Evolutionary conservation across 2,329 filamentous ascomycete species (phyloP).

Genomic region (Zasmidium angulare): DNA sequence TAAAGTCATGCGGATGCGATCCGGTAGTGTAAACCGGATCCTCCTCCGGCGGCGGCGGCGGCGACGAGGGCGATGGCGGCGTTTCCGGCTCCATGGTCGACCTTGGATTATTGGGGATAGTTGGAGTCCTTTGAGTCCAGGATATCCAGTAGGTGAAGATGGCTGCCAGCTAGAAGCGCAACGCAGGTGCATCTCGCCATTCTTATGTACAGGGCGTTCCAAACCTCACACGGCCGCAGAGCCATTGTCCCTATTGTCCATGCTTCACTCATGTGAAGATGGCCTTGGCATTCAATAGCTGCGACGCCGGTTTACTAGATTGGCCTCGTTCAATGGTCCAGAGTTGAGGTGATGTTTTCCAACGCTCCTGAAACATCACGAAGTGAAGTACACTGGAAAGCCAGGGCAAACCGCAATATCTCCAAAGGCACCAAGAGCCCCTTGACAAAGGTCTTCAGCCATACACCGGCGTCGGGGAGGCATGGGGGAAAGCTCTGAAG

Average conservation of each 20-base stretch:
- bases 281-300: neutral
- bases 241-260: neutral
- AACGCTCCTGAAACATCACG: too few species aligned
- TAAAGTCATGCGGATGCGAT: too few species aligned
- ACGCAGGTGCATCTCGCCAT: neutral
- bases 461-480: too few species aligned
- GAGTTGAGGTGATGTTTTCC: neutral
- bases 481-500: too few species aligned
- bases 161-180: neutral
- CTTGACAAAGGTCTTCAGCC: too few species aligned
- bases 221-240: neutral
- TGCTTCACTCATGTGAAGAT: neutral
- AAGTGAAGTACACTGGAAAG: too few species aligned
- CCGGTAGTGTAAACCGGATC: too few species aligned
- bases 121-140: neutral
- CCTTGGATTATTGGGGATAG: neutral
- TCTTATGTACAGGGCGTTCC: neutral
- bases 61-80: neutral
- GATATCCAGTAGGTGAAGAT: neutral
- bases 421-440: too few species aligned
- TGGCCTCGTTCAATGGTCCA: neutral
- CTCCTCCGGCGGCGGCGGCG: neutral
- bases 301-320: neutral
- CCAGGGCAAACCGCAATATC: too few species aligned
- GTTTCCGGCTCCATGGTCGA: neutral